These are phyloP conservation scores for Closterium sp. DNA, from an alignment of 139 green algal species.

Conservation along the genomic window DNA sequence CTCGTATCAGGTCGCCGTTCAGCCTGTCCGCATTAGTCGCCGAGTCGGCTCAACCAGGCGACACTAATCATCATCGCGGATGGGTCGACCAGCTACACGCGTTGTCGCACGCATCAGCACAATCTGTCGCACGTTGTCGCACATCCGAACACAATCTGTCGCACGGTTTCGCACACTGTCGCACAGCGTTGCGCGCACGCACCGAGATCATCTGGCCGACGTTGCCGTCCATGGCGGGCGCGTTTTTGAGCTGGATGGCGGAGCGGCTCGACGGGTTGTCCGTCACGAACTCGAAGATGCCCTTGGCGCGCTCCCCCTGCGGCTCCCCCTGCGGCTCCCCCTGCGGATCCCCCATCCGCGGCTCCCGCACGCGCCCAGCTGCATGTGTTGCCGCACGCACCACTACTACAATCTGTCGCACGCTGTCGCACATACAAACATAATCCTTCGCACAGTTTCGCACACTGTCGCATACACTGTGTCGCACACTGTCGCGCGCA, in stretches of 20 bases:
- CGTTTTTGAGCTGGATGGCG: constrained; percentile 30
- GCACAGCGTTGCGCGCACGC: neutral
- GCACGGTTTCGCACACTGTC: neutral
- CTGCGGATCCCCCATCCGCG: neutral
- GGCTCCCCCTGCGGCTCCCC: constrained; percentile 7
- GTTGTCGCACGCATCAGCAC: neutral
- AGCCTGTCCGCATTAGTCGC: too few relatives aligned
- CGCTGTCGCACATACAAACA: neutral
- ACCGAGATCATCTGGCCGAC: constrained; percentile 42
- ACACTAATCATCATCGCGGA: neutral
- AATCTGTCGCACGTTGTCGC: neutral
- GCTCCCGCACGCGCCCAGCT: neutral
- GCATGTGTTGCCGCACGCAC: too few relatives aligned
- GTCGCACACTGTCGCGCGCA: neutral
- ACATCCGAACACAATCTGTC: neutral
- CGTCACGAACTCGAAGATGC: constrained; percentile 43
- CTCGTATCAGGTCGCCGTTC: too few relatives aligned
- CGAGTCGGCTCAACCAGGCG: too few relatives aligned
- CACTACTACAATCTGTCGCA: neutral
- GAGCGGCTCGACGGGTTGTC: constrained; percentile 35
- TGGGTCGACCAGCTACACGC: too few relatives aligned
- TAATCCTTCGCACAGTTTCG: neutral
- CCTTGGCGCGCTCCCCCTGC: constrained; percentile 11
- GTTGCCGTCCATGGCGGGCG: constrained; percentile 36
- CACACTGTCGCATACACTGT: too few relatives aligned